phyloP scores from a whole-genome alignment of 768 basidiomycete species.

The Trichaptum fuscoviolaceum region DNA sequence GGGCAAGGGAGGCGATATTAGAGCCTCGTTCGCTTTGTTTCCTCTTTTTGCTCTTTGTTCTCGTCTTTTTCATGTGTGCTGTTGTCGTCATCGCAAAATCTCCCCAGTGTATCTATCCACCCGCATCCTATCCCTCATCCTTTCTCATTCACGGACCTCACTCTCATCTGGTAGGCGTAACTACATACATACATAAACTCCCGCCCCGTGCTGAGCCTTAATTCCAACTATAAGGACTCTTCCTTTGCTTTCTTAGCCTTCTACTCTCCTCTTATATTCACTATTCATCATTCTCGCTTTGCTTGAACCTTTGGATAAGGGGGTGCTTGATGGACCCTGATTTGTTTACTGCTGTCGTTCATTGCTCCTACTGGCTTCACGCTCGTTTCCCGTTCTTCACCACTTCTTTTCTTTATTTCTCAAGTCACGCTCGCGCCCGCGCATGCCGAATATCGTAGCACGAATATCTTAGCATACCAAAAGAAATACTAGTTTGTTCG shows the following conservation, averaged over 20 bases:
- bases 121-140: not conserved
- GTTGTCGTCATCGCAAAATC: slow-evolving; percentile 1
- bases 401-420: not conserved
- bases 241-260: not conserved
- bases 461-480: not conserved
- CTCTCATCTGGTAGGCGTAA: not conserved
- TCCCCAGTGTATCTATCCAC: not conserved
- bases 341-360: not conserved
- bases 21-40: not conserved
- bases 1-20: slow-evolving; percentile 1
- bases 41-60: not conserved
- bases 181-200: not conserved
- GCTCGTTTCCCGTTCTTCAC: not conserved
- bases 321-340: not conserved
- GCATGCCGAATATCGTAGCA: not conserved
- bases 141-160: not conserved
- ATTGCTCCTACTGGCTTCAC: not conserved
- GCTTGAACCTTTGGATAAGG: not conserved
- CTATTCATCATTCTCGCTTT: not conserved
- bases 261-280: not conserved
- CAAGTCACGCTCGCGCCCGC: not conserved
- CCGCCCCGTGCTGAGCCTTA: not conserved
- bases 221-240: slow-evolving; percentile 1
- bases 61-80: not conserved
- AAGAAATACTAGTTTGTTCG: not conserved